These are phyloP conservation scores for Cryphonectria japonica DNA, from an alignment of 2,329 filamentous ascomycete species.

Conservation along the genomic window DNA sequence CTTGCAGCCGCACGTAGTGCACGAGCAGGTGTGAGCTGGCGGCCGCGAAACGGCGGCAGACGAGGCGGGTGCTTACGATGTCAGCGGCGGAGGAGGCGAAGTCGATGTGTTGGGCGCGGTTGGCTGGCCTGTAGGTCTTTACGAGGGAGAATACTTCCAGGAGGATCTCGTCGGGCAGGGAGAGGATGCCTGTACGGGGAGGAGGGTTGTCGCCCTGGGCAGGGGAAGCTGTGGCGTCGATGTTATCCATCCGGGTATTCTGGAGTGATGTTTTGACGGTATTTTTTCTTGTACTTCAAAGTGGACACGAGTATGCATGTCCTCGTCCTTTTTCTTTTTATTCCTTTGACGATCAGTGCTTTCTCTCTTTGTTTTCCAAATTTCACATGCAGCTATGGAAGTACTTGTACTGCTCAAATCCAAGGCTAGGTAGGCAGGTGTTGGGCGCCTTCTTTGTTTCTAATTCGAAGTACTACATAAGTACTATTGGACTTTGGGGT, in stretches of 20 bases:
- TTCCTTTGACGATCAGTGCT: neutral
- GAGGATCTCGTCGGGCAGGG: constrained; percentile 24
- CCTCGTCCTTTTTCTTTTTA: neutral
- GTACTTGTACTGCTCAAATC: neutral
- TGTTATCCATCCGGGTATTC: too few species aligned
- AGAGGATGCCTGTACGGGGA: constrained; percentile 8
- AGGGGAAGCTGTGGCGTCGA: neutral
- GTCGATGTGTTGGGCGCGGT: neutral
- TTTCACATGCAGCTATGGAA: neutral
- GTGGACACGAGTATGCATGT: neutral
- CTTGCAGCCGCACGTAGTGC: constrained; percentile 15
- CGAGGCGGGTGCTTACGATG: constrained; percentile 20
- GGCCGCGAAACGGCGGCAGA: constrained; percentile 19
- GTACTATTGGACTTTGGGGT: neutral
- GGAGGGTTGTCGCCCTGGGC: neutral
- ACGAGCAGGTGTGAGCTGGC: constrained; percentile 26
- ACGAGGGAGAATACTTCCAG: constrained; percentile 20
- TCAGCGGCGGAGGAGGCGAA: constrained; percentile 20
- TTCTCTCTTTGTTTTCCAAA: too few species aligned
- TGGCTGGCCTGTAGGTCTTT: constrained; percentile 16
- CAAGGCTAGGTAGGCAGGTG: neutral
- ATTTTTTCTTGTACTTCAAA: too few species aligned
- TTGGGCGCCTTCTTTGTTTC: neutral
- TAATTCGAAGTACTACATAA: neutral
- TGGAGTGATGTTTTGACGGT: too few species aligned